Evolutionary conservation across 2,329 filamentous ascomycete species (phyloP).

Genomic region (Tolypocladium tundrense): DNA sequence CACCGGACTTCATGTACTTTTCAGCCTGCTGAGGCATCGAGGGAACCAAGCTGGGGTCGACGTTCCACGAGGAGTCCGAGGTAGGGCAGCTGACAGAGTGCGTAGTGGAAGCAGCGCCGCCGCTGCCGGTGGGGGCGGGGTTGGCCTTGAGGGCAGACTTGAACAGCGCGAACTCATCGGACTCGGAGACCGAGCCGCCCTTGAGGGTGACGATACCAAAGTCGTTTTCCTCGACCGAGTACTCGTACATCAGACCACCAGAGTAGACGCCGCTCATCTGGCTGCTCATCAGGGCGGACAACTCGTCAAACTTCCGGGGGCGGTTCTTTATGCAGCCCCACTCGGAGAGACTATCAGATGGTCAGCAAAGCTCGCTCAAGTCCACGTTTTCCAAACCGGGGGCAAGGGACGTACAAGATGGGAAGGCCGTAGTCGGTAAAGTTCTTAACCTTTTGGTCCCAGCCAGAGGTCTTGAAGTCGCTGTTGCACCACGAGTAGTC

Average conservation of each 20-base stretch:
- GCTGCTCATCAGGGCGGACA: conserved; percentile 65
- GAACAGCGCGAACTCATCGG: conserved; percentile 49
- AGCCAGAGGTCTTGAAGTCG: conserved; percentile 61
- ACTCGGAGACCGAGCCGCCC: conserved; percentile 43
- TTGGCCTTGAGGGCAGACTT: conserved; percentile 35
- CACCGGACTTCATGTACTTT: conserved; percentile 43
- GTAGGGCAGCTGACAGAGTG: conserved; percentile 39
- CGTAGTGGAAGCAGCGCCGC: conserved; percentile 37
- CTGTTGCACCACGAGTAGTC: conserved; percentile 82
- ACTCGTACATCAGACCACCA: conserved; percentile 93
- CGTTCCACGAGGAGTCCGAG: conserved; percentile 37
- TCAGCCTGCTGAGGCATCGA: conserved; percentile 39
- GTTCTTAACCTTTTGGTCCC: conserved; percentile 81
- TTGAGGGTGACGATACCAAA: conserved; percentile 69
- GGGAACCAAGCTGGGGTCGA: conserved; percentile 38
- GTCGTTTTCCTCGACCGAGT: conserved; percentile 66
- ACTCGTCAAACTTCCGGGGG: conserved; percentile 67
- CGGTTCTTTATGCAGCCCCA: conserved; percentile 80
- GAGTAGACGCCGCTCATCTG: conserved; percentile 89
- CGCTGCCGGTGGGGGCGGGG: conserved; percentile 39
- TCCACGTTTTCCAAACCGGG: not conserved
- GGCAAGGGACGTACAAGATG: conserved; percentile 52
- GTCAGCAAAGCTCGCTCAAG: not conserved
- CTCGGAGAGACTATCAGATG: conserved; percentile 58
- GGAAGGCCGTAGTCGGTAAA: conserved; percentile 80